A percentile compares a stretch with the other conserved stretches of the same genome.
phyloP scores from a whole-genome alignment of 1,139 yeast genomes.

The Suhomyces yuchorum region DNA sequence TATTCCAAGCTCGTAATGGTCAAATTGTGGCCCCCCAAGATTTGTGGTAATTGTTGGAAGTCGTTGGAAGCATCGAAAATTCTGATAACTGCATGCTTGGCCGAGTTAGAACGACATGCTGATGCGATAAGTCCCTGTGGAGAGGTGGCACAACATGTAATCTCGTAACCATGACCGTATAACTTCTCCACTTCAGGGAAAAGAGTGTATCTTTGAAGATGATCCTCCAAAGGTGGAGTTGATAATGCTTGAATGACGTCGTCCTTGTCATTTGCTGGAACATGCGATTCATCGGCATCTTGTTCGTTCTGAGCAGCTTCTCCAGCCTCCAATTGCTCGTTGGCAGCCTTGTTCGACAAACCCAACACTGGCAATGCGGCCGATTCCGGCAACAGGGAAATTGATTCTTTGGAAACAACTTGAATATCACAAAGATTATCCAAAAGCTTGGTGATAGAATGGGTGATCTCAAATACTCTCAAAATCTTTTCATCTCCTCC shows the following conservation, averaged over 20 bases:
- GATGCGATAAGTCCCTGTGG: slow-evolving; percentile 77
- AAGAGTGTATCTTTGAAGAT: slow-evolving; percentile 84
- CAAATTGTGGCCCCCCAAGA: slow-evolving; percentile 66
- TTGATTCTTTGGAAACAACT: slow-evolving; percentile 23
- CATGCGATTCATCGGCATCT: slow-evolving; percentile 38
- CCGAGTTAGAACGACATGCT: slow-evolving; percentile 87
- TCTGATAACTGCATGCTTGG: slow-evolving; percentile 83
- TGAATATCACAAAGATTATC: slow-evolving; percentile 54
- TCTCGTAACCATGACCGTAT: slow-evolving; percentile 97
- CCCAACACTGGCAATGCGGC: slow-evolving; percentile 95
- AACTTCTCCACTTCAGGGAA: slow-evolving; percentile 95
- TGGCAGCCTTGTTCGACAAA: slow-evolving; percentile 85
- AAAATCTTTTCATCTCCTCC: slow-evolving; percentile 96
- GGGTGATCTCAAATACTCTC: slow-evolving; percentile 89
- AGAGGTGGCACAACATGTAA: slow-evolving; percentile 74
- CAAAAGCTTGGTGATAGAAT: slow-evolving; percentile 67
- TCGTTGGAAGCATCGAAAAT: slow-evolving; percentile 61
- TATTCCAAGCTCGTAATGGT: slow-evolving; percentile 84
- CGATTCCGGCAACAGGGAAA: slow-evolving; percentile 60
- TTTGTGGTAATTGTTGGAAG: slow-evolving; percentile 38
- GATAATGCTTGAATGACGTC: slow-evolving; percentile 48
- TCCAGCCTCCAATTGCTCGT: slow-evolving; percentile 47
- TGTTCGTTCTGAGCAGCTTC: slow-evolving; percentile 38
- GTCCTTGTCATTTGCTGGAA: slow-evolving; percentile 42
- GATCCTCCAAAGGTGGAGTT: slow-evolving; percentile 83